Conservation (phyloP, 108 stramenopile species). For the Fistulifera pelliculosa region DNA sequence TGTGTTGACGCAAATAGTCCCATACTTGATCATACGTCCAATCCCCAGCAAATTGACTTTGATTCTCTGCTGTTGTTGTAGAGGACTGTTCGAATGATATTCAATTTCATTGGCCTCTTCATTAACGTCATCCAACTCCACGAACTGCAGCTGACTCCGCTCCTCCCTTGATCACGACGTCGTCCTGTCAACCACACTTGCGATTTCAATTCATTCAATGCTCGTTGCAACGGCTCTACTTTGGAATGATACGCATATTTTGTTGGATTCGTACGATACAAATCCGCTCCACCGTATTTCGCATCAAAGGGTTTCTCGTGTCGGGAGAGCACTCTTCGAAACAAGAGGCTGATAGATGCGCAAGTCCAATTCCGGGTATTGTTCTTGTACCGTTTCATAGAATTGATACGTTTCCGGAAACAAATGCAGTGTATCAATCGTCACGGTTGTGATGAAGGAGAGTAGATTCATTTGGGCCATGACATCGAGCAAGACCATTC, state of each 20-base stretch:
- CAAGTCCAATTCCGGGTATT: slow-evolving; percentile 8
- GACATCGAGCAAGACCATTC: slow-evolving; percentile 27
- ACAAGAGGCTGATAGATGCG: slow-evolving; percentile 1
- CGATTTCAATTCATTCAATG: slow-evolving; percentile 17
- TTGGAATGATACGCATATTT: slow-evolving; percentile 31
- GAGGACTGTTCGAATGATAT: too few species aligned
- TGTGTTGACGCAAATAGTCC: slow-evolving; percentile 22
- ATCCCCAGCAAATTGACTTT: slow-evolving; percentile 36
- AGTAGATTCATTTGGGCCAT: slow-evolving; percentile 14
- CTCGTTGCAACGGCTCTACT: slow-evolving; percentile 25
- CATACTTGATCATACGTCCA: slow-evolving; percentile 44
- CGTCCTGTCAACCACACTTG: slow-evolving; percentile 43
- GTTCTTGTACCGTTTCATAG: slow-evolving; percentile 13
- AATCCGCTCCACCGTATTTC: slow-evolving; percentile 4
- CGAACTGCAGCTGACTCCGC: slow-evolving; percentile 14
- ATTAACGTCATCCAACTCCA: slow-evolving; percentile 23
- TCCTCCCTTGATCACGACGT: slow-evolving; percentile 34
- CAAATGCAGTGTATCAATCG: slow-evolving; percentile 39
- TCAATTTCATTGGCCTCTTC: slow-evolving; percentile 5
- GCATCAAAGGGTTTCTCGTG: slow-evolving; percentile 20
- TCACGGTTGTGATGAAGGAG: slow-evolving; percentile 24
- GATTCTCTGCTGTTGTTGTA: slow-evolving; percentile 10
- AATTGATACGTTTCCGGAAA: slow-evolving; percentile 34
- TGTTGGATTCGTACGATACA: slow-evolving; percentile 26
- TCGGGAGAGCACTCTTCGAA: neutral